These are phyloP conservation scores for Tylopilus sp. DNA, from an alignment of 1,284 basidiomycete species.

Conservation along the genomic window DNA sequence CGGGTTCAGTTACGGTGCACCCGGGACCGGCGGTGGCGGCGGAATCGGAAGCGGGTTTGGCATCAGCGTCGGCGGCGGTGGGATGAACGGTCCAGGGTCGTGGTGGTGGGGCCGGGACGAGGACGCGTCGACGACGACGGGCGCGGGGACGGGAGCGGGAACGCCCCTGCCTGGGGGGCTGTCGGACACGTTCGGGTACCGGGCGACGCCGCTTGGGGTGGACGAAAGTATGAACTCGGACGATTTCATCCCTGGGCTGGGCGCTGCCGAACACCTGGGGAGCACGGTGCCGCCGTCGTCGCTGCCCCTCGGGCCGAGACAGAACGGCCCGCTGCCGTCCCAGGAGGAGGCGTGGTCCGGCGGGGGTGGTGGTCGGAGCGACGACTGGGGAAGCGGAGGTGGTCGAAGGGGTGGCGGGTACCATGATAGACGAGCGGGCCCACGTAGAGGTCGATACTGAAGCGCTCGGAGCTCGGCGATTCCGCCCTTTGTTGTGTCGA, in stretches of 20 bases:
- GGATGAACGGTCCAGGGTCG: constrained; percentile 13
- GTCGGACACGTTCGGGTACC: constrained; percentile 18
- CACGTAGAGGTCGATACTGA: constrained; percentile 24
- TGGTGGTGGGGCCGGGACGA: constrained; percentile 44
- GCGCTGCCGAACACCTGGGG: constrained; percentile 23
- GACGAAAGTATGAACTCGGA: constrained; percentile 34
- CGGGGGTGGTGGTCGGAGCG: constrained; percentile 21
- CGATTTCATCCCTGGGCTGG: constrained; percentile 53
- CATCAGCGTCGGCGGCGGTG: constrained; percentile 1
- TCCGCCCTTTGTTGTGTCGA: not conserved
- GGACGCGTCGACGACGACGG: constrained; percentile 19
- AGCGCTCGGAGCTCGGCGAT: not conserved
- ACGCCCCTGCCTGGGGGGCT: constrained; percentile 10
- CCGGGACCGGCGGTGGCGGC: constrained; percentile 26
- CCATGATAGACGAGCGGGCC: constrained; percentile 27
- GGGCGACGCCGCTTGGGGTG: constrained; percentile 13
- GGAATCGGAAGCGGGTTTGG: constrained; percentile 15
- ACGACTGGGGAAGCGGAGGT: constrained; percentile 28
- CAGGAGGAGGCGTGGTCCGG: constrained; percentile 43
- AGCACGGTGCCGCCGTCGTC: not conserved
- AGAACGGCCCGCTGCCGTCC: constrained; percentile 36
- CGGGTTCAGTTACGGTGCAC: constrained; percentile 47
- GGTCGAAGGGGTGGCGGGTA: constrained; percentile 28
- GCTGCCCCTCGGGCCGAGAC: constrained; percentile 26
- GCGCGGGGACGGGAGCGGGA: not conserved